Evolutionary conservation across 495 filamentous ascomycete genomes (phyloP), one percentile per base, ranked within the genome.

Genomic region (Lasiosphaeria hispida): DNA sequence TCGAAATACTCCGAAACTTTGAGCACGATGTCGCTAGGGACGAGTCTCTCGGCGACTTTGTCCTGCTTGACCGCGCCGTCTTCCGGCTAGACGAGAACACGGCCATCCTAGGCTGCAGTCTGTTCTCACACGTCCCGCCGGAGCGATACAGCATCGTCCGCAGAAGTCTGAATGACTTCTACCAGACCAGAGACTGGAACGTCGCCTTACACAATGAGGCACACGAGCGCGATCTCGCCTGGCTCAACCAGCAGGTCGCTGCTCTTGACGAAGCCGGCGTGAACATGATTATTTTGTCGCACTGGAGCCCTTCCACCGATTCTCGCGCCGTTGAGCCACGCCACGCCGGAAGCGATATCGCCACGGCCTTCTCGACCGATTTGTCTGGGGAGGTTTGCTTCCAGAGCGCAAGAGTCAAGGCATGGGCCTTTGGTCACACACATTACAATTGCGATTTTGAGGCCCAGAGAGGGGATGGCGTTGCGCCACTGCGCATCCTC

Each of bases 1-100:
- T 67, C 17, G 43, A 39, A 0, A 59, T 61, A 19, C 60, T 73
- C 47, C 35, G 18, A 13, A 36, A 9, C 6, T 73, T 70, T 42
- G 63, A 72, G 34, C 8, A 50, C n/a, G 33, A 65, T 5, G 53
- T 69, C 9, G 23, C 17, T 10, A 63, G 30, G 13, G 53, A 50
- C 10, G 10, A 48, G 2, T 34, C 49, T 9, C 34, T 52, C 15
- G 49, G 49, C n/a, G 15, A 15, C n/a, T 52, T 52, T 23, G 36
- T 52, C 10, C 35, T 52, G 14, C 35, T 52, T 13, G 49, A 52
- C 30, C 49, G 40, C n/a, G 35, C 35, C 2, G 10, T 23, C 5
- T 52, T 39, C 15, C 35, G 35, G 14, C 35, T 37, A 19, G 17
- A 10, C 43, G 15, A 47, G 18, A 13, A 47, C 17, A 4, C 39